These are phyloP conservation scores for Nematodospora valgi DNA, from an alignment of 805 yeast species.

Conservation along the genomic window DNA sequence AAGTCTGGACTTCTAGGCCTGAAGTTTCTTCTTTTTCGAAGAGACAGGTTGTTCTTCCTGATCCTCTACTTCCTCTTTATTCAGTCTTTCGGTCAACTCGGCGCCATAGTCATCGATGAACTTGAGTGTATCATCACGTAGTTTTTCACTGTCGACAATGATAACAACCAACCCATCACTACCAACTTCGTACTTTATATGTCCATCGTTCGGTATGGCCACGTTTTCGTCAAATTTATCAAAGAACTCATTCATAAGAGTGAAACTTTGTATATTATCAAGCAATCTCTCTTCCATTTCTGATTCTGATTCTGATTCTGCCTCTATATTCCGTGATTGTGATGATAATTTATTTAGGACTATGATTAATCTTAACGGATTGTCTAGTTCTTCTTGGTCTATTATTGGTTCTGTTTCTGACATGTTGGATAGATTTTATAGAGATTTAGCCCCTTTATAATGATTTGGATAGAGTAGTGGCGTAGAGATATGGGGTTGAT, in stretches of 20 bases:
- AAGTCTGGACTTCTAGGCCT: background rate
- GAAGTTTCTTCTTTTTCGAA: constrained; percentile 4
- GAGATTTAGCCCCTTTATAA: too few relatives aligned
- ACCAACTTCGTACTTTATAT: constrained; percentile 57
- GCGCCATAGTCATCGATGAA: constrained; percentile 41
- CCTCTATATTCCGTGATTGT: constrained; percentile 3
- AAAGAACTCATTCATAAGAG: constrained; percentile 48
- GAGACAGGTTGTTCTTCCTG: too few relatives aligned
- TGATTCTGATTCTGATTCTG: constrained; percentile 27
- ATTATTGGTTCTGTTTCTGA: constrained; percentile 6
- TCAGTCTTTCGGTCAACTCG: constrained; percentile 2
- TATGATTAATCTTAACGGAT: constrained; percentile 44
- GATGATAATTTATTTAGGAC: constrained; percentile 32
- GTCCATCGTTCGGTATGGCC: constrained; percentile 53
- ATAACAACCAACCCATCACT: constrained; percentile 58
- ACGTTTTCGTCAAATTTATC: constrained; percentile 49
- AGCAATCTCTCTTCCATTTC: constrained; percentile 49
- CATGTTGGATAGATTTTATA: too few relatives aligned
- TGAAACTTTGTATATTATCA: constrained; percentile 43
- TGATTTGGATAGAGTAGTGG: too few relatives aligned
- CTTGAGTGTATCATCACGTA: constrained; percentile 35
- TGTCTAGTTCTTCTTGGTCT: constrained; percentile 34
- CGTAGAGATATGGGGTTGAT: background rate
- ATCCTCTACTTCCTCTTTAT: constrained; percentile 7
- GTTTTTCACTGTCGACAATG: constrained; percentile 41